These are phyloP conservation scores for Micractinium sp. DNA, from an alignment of 139 green algal species.

Conservation along the genomic window DNA sequence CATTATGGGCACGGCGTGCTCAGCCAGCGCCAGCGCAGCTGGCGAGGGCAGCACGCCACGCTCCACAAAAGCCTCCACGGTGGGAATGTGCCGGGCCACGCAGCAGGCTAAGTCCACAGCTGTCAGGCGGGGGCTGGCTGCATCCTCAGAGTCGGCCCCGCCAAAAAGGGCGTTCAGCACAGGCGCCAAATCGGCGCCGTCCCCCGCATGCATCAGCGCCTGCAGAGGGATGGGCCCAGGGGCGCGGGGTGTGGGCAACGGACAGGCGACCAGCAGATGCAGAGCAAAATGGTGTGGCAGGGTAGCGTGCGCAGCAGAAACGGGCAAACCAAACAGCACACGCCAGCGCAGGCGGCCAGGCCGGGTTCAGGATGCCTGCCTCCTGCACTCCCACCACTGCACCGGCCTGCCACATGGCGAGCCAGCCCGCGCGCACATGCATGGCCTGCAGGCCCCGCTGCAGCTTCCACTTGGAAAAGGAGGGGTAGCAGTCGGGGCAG, in stretches of 20 bases:
- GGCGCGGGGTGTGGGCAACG: neutral
- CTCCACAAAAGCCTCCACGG: conserved; percentile 38
- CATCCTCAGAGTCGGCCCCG: no score
- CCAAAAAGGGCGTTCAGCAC: neutral
- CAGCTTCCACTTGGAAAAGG: conserved; percentile 8
- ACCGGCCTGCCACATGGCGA: neutral
- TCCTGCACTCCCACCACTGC: no score
- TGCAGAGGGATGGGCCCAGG: neutral
- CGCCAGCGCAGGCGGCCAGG: neutral
- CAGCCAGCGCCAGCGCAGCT: conserved; percentile 10
- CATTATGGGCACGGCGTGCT: conserved; percentile 25
- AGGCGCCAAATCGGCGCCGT: neutral
- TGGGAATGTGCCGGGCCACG: conserved; percentile 18
- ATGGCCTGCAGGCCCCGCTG: conserved; percentile 2
- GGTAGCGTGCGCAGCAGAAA: neutral
- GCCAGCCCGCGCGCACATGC: neutral
- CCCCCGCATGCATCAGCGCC: conserved; percentile 4
- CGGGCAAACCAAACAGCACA: neutral
- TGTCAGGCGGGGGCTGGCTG: neutral
- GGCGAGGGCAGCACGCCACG: neutral
- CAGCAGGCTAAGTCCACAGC: conserved; percentile 38
- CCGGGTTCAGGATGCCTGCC: neutral
- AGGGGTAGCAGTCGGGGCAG: conserved; percentile 35
- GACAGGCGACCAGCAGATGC: no score
- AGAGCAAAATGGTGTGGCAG: no score